Evolutionary conservation across 139 green algal species (phyloP), one percentile per base, ranked within the genome.

Genomic region (Asterochloris sp.): DNA sequence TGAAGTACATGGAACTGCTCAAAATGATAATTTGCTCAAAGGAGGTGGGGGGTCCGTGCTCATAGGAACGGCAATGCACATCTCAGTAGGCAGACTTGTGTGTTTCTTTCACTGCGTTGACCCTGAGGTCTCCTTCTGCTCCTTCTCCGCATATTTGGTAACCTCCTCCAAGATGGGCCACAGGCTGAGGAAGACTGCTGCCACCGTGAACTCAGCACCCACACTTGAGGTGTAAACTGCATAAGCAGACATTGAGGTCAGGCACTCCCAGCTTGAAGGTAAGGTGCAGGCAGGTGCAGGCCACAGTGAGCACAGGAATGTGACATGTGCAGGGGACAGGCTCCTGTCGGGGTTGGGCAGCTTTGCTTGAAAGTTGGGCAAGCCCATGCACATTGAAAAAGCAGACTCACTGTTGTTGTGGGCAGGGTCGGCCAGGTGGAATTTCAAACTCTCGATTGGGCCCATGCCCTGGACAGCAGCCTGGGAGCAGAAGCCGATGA

Each of bases 401-500:
- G 23, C 12, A 13, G 13, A 87, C 91, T 91, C 81, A 95, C 92
- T 98, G 93, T 98, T 98, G 90, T 96, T 92, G 88, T 95, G 79
- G 74, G 85, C 87, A 79, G 95, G 95, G 89, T 97, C 92, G 10
- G 78, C 90, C 15, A 98, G 75, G 91, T 98, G 95, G 15, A 82
- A 71, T 62, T 92, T 84, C 73, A 98, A 86, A 90, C 87, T 92
- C 63, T 92, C 94, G 54, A 98, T 93, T 82, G 95, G 95, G 85
- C 94, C 94, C 88, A 91, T 83, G 86, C 95, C 91, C 75, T 84
- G 88, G 21, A 97, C 92, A 11, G 89, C 89, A 54, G 90, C 91
- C 87, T 97, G 92, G 66, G 88, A 94, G 84, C 84, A 88, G 88
- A 97, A 97, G 86, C 96, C 96, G 13, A 98, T 28, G 85, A 97